Evolutionary conservation across 352 stramenopile genomes (phyloP).

Genomic region (Phytophthora crassamura): DNA sequence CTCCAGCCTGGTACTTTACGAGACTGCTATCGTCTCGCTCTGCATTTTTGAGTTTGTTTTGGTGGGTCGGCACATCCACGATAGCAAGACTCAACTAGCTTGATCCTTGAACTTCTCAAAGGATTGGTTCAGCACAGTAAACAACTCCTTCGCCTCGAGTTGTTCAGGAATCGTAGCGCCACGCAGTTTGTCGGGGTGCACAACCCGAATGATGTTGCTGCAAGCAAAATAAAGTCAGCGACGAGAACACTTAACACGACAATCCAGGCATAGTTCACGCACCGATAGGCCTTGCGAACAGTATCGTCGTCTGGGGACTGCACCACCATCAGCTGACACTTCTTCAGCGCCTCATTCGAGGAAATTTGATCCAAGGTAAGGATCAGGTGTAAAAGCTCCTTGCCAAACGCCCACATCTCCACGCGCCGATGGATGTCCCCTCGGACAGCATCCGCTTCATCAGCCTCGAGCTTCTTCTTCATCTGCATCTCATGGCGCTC

Average conservation of each 20-base stretch:
- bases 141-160: conserved; percentile 86
- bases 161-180: conserved; percentile 79
- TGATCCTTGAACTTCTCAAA: conserved; percentile 87
- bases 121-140: conserved; percentile 89
- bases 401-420: conserved; percentile 87
- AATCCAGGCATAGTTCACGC: conserved; percentile 1
- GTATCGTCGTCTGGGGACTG: conserved; percentile 84
- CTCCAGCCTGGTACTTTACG: background rate
- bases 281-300: conserved; percentile 86
- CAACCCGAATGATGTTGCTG: conserved; percentile 88
- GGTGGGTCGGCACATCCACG: background rate
- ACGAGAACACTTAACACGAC: no score
- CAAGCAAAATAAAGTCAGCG: conserved; percentile 13
- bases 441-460: conserved; percentile 80
- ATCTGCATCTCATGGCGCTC: conserved; percentile 84
- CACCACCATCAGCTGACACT: conserved; percentile 80
- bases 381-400: conserved; percentile 86
- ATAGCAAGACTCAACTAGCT: conserved; percentile 18
- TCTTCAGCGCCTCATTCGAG: conserved; percentile 71
- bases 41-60: conserved; percentile 21
- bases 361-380: conserved; percentile 87
- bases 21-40: conserved; percentile 7
- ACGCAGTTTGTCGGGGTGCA: conserved; percentile 89
- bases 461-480: conserved; percentile 81
- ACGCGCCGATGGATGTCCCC: conserved; percentile 78